phyloP scores from a whole-genome alignment of 495 filamentous ascomycete species.

The Penicillium paradoxum region DNA sequence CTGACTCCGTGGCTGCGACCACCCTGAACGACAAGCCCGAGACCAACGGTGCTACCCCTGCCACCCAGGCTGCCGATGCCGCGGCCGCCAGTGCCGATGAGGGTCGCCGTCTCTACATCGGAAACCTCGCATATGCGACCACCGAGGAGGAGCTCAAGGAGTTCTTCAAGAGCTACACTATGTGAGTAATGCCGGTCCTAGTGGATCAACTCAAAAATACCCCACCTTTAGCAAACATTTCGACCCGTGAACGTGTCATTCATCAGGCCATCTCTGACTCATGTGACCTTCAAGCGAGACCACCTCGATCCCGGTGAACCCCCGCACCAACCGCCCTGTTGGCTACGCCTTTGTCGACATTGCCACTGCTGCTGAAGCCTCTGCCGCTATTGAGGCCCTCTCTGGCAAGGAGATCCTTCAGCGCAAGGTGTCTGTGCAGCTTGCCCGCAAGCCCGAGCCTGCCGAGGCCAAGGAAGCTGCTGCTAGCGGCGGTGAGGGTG shows the following conservation, averaged over 20 bases:
- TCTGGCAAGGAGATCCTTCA: constrained; percentile 95
- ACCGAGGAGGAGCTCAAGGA: constrained; percentile 99
- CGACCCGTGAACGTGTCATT: neutral
- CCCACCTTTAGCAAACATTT: neutral
- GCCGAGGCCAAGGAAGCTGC: constrained; percentile 72
- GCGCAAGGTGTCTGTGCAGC: constrained; percentile 97
- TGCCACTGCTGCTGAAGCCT: constrained; percentile 86
- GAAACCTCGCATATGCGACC: constrained; percentile 99
- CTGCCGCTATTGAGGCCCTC: constrained; percentile 87
- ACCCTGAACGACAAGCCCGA: constrained; percentile 52
- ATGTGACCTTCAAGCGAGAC: constrained; percentile 65
- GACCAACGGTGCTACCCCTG: constrained; percentile 79
- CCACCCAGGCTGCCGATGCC: constrained; percentile 68
- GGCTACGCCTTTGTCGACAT: constrained; percentile 99
- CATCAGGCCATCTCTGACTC: neutral
- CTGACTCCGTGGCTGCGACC: constrained; percentile 46
- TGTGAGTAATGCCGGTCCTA: constrained; percentile 63
- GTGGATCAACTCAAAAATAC: too few species aligned
- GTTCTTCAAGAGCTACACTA: constrained; percentile 96
- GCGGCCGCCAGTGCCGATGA: constrained; percentile 95
- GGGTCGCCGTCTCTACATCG: constrained; percentile 98
- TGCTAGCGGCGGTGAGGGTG: constrained; percentile 60
- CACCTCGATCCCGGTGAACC: constrained; percentile 97
- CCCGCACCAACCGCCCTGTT: constrained; percentile 94
- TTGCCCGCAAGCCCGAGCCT: constrained; percentile 93